Percentiles rank a stretch among this genome's conserved stretches.
These are phyloP conservation scores for Solanum hybrid DNA, from an alignment of 305 asterid species.

Conservation along the genomic window DNA sequence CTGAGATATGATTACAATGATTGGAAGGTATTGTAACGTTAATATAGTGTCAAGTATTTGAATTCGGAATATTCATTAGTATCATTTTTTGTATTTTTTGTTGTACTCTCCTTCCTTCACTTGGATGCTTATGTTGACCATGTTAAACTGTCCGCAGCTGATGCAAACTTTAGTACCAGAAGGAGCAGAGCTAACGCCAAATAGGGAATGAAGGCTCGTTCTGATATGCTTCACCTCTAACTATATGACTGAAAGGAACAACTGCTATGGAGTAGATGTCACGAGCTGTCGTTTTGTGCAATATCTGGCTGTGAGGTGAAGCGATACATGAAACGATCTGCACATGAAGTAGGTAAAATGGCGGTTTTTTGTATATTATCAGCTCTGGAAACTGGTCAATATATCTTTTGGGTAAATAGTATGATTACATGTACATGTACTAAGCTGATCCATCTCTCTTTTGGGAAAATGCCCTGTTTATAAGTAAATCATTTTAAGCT, in stretches of 20 bases:
- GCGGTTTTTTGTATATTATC: background rate
- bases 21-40: slow-evolving; percentile 38
- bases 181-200: slow-evolving; percentile 36
- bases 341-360: background rate
- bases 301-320: background rate
- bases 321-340: background rate
- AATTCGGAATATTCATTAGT: background rate
- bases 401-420: background rate
- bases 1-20: slow-evolving; percentile 40
- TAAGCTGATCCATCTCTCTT: background rate
- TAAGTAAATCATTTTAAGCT: background rate
- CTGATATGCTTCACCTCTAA: background rate
- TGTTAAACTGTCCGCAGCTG: slow-evolving; percentile 10
- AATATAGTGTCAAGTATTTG: background rate
- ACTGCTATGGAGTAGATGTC: background rate
- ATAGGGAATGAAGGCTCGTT: slow-evolving; percentile 11
- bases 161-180: slow-evolving; percentile 31
- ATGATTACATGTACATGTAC: background rate
- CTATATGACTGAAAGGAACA: background rate
- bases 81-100: background rate
- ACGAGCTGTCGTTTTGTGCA: background rate
- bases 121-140: background rate
- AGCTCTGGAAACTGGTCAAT: background rate
- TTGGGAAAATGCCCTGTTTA: background rate
- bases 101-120: background rate